Conservation (phyloP, 192 early-diverging fungal genomes). For the Dissophora globulifera region DNA sequence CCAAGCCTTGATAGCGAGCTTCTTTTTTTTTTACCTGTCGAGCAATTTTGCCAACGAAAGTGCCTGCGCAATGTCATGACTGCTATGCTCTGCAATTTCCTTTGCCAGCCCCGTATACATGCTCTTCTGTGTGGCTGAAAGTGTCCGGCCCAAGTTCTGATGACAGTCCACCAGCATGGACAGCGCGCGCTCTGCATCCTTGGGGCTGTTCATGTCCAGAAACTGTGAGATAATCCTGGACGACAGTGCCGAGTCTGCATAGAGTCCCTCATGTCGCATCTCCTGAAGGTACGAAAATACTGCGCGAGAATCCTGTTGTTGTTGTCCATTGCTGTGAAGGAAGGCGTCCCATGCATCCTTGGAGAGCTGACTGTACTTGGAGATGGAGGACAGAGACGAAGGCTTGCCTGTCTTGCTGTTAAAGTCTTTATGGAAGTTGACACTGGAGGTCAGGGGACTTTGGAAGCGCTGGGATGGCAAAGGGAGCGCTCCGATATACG, state of each 20-base stretch:
- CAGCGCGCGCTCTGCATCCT: constrained; percentile 46
- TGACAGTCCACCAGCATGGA: constrained; percentile 49
- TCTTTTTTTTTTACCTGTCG: constrained; percentile 27
- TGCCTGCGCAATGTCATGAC: constrained; percentile 39
- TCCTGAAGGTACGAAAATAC: constrained; percentile 40
- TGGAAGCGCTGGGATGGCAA: constrained; percentile 28
- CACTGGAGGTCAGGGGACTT: constrained; percentile 10
- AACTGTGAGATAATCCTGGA: constrained; percentile 40
- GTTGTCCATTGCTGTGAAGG: too few relatives aligned
- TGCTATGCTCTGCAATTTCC: constrained; percentile 50
- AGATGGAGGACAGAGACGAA: background rate
- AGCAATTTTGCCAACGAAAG: constrained; percentile 41
- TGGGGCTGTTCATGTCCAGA: constrained; percentile 31
- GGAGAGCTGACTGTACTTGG: constrained; percentile 24
- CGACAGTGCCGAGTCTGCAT: constrained; percentile 38
- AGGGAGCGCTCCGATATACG: constrained; percentile 5
- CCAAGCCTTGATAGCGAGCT: too few relatives aligned
- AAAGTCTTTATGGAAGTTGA: constrained; percentile 17
- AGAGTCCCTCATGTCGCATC: constrained; percentile 39
- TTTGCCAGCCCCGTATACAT: constrained; percentile 39
- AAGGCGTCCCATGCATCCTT: constrained; percentile 40
- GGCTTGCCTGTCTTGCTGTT: background rate
- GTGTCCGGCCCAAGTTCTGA: constrained; percentile 10
- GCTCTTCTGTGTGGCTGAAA: constrained; percentile 27
- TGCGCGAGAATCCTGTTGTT: constrained; percentile 34